phyloP scores from a whole-genome alignment of 805 yeast genomes.

The Saturnispora diversa region DNA sequence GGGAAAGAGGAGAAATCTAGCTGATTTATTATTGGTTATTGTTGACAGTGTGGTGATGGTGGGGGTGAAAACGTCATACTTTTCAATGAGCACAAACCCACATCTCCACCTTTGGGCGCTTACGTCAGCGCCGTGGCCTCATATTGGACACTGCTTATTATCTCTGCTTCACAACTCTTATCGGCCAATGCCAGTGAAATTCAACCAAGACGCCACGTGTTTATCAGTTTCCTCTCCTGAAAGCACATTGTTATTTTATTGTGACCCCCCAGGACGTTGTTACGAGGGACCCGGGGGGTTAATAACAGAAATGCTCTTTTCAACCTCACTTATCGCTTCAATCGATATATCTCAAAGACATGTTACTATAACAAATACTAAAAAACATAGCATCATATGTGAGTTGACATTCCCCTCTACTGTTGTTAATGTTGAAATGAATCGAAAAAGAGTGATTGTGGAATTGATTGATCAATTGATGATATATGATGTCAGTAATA shows the following conservation, averaged over 20 bases:
- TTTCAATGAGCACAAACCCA: too few species aligned
- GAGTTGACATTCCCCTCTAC: slow-evolving; percentile 80
- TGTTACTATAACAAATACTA: slow-evolving; percentile 75
- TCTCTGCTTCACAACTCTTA: too few species aligned
- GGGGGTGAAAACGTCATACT: too few species aligned
- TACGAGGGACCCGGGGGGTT: slow-evolving; percentile 38
- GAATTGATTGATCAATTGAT: slow-evolving; percentile 73
- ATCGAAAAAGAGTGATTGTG: slow-evolving; percentile 74
- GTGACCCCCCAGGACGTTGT: slow-evolving; percentile 79
- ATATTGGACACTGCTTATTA: too few species aligned
- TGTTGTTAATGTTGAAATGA: slow-evolving; percentile 65
- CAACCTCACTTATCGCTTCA: slow-evolving; percentile 78
- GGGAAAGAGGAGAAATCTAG: background rate
- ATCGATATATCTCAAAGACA: slow-evolving; percentile 70
- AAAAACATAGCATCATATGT: slow-evolving; percentile 66
- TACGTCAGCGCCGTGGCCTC: too few species aligned
- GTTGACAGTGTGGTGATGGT: background rate
- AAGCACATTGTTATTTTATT: slow-evolving; percentile 70
- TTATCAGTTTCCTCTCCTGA: slow-evolving; percentile 61
- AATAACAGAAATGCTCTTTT: slow-evolving; percentile 84
- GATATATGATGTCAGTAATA: slow-evolving; percentile 84
- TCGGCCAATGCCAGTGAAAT: slow-evolving; percentile 27
- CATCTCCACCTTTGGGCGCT: too few species aligned
- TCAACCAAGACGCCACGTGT: slow-evolving; percentile 87
- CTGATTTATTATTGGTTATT: background rate